Percentiles rank a stretch among this genome's conserved stretches.
Evolutionary conservation across 2,329 filamentous ascomycete species (phyloP).

Genomic region (Tolypocladium endophyticum): DNA sequence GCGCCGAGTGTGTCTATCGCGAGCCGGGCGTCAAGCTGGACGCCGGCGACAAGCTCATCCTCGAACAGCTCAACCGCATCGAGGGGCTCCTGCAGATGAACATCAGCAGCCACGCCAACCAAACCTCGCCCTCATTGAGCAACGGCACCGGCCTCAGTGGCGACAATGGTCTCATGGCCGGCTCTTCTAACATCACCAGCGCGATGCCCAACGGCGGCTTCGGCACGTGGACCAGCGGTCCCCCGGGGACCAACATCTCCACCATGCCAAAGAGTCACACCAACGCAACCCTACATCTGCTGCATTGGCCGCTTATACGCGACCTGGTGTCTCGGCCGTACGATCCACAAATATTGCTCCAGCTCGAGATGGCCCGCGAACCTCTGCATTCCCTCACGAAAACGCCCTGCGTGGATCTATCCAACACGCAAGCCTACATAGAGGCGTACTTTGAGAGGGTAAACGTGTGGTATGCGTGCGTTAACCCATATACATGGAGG

Average conservation of each 20-base stretch:
- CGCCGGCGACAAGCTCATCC: conserved; percentile 74
- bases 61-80: conserved; percentile 68
- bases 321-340: conserved; percentile 68
- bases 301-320: conserved; percentile 73
- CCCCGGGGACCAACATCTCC: conserved; percentile 55
- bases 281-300: conserved; percentile 65
- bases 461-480: conserved; percentile 78
- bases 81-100: conserved; percentile 68
- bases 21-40: conserved; percentile 82
- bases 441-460: conserved; percentile 73
- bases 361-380: conserved; percentile 70
- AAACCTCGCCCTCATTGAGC: conserved; percentile 55
- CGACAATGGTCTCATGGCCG: conserved; percentile 39
- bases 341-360: conserved; percentile 70
- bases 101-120: conserved; percentile 44
- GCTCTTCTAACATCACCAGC: conserved; percentile 35
- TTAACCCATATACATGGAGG: conserved; percentile 73
- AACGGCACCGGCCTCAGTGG: conserved; percentile 51
- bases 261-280: conserved; percentile 81
- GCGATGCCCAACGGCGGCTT: conserved; percentile 54
- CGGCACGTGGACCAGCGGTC: conserved; percentile 56
- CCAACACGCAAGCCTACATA: conserved; percentile 64
- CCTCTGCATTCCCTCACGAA: conserved; percentile 59
- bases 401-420: conserved; percentile 57
- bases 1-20: conserved; percentile 74